Evolutionary conservation across 1,284 basidiomycete genomes (phyloP).

Genomic region (Leccinum angustisporum): DNA sequence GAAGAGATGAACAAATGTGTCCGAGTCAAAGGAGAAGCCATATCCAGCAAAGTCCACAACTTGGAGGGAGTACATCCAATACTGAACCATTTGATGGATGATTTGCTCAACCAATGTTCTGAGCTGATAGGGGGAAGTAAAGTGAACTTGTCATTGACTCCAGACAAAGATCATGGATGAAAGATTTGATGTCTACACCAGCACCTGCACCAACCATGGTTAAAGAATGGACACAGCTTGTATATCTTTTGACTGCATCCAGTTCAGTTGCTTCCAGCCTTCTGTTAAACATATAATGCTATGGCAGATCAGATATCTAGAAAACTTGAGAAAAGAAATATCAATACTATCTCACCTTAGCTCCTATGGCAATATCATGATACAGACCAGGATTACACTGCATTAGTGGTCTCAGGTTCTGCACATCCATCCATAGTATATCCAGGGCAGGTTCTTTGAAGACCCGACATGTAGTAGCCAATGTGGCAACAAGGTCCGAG

Average conservation of each 20-base stretch:
- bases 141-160: background rate
- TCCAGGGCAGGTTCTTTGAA: background rate
- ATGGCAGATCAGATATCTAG: background rate
- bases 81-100: background rate
- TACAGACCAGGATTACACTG: background rate
- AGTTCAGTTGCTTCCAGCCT: background rate
- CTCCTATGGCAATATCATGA: too few species aligned
- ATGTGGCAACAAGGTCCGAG: background rate
- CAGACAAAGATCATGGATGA: background rate
- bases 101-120: background rate
- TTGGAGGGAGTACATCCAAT: background rate
- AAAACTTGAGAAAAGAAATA: background rate
- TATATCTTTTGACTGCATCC: background rate
- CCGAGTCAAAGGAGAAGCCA: background rate
- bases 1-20: background rate
- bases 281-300: conserved; percentile 1
- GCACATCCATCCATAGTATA: background rate
- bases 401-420: background rate
- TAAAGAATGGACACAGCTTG: background rate
- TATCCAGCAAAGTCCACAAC: background rate
- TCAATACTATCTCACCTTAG: too few species aligned
- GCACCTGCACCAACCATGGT: rapidly evolving
- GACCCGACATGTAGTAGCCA: background rate
- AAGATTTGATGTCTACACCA: background rate
- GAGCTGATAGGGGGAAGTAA: background rate